Evolutionary conservation across 192 early-diverging fungal species (phyloP), one percentile per base, ranked within the genome.

Genomic region (Diversispora eburnea): DNA sequence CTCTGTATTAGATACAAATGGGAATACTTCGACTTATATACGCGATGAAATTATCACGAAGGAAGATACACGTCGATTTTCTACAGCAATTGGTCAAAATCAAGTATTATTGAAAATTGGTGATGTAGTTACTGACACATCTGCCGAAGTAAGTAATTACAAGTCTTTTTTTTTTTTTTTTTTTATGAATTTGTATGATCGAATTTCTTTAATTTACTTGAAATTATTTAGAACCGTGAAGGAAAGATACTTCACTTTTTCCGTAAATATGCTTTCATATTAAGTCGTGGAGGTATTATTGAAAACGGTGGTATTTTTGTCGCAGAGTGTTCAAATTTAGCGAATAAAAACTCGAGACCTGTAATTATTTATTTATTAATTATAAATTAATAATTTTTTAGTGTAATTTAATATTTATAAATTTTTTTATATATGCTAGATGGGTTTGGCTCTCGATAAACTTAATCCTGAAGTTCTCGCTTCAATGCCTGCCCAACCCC

Each of bases 211-310:
- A 19, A 65, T 13, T 47, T 43, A 13, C 0, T 15, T 45, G 19
- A 45, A 7, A 9, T 45, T 19, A 43, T 45, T 15, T 76, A 81
- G 80, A 76, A 74, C 60, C 84, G 89, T 22, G 76, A 85, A 25
- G 95, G 90, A 5, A 86, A 86, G 0, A 91, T 97, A 62, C 76
- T 97, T 45, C 94, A 98, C 73, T 84, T 97, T 22, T 93, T 88
- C 67, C 88, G 93, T 22, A 82, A 87, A 7, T 86, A 88, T n/a
- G 90, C 91, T 1, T 99, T 95, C 77, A 79, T 95, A 52, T 85
- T 91, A 57, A 86, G 88, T 52, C 84, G 90, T 70, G 94, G 95
- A 54, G 51, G 51, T 54, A 78, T 85, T 45, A 72, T 87, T 64
- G 87, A 93, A 74, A 87, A 93, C 72, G 86, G 77, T 56, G 91